These are phyloP conservation scores for Candida orba DNA, from an alignment of 805 yeast genomes.

Conservation along the genomic window DNA sequence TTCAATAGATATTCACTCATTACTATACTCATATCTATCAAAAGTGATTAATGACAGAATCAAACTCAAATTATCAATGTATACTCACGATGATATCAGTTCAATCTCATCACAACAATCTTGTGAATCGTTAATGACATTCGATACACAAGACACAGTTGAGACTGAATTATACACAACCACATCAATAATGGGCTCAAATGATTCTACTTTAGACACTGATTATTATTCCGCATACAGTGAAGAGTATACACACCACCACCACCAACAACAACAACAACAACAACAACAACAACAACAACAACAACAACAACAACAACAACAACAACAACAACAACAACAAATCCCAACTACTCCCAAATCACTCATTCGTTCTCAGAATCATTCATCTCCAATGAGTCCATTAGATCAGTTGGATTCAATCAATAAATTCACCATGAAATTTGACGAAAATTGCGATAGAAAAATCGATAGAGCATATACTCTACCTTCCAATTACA, in stretches of 20 bases:
- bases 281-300: too few species aligned
- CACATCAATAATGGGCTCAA: background rate
- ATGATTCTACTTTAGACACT: background rate
- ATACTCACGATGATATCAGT: background rate
- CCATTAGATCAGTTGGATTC: background rate
- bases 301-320: too few species aligned
- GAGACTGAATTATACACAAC: background rate
- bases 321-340: too few species aligned
- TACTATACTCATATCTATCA: slow-evolving; percentile 10
- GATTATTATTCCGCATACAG: background rate
- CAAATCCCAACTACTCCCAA: too few species aligned
- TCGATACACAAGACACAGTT: background rate
- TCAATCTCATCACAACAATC: slow-evolving; percentile 6
- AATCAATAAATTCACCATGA: background rate
- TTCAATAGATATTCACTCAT: slow-evolving; percentile 2
- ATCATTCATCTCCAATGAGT: too few species aligned
- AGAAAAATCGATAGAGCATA: background rate
- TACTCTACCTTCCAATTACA: background rate
- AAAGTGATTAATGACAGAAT: slow-evolving; percentile 19
- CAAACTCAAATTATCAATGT: slow-evolving; percentile 8
- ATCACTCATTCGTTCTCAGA: too few species aligned
- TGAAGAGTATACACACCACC: too few species aligned
- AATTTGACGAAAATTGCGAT: background rate
- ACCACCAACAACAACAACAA: too few species aligned
- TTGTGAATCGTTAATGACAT: slow-evolving; percentile 1